Base-by-base conservation (phyloP, 1,139 yeast species). In the Wickerhamomyces sp. region DNA sequence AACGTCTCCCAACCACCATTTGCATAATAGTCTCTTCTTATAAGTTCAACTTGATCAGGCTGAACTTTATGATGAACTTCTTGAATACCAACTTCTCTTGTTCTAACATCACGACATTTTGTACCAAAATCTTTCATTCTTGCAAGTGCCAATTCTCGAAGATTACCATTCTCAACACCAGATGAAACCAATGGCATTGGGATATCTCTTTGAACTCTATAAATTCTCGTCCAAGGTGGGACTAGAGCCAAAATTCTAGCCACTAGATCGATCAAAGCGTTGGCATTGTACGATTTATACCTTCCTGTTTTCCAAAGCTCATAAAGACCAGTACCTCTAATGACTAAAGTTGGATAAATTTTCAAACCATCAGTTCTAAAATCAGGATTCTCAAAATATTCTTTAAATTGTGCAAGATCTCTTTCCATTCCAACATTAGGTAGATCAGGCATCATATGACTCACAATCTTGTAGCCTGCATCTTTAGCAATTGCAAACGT, bases 1-100 rank as follows among this genome's bases (percentile, higher is more conserved):
- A 91, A 91, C 0, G 99, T 91, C 63, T 91, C 97, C 99, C 99
- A 91, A 23, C 99, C 98, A 26, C 95, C 98, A 54, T 91, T 91
- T 30, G 99, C 99, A 45, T 83, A 82, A 61, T 91, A 91, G 57
- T 91, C 99, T 55, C 99, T 77, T 57, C 99, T 77, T 38, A 91
- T 86, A 37, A 91, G 66, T 61, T 91, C 99, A 14, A 91, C 96
- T 59, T 91, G 97, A 55, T 93, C 97, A 0, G 99, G 99, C 28
- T 85, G 85, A 20, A 93, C 95, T 59, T 89, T 89, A 59, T 89
- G 95, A 58, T 91, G 98, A 4, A 91, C 97, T 58, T 91, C 98
- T 61, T 91, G 97, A 41, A 91, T 91, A 42, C 99, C 99, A 21
- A 93, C 99, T 63, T 91, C 99, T 62, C 99, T 76, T 1, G 98